These are phyloP conservation scores for Tinospora cordifolia DNA, from an alignment of 164 flowering plant genomes.

Conservation along the genomic window DNA sequence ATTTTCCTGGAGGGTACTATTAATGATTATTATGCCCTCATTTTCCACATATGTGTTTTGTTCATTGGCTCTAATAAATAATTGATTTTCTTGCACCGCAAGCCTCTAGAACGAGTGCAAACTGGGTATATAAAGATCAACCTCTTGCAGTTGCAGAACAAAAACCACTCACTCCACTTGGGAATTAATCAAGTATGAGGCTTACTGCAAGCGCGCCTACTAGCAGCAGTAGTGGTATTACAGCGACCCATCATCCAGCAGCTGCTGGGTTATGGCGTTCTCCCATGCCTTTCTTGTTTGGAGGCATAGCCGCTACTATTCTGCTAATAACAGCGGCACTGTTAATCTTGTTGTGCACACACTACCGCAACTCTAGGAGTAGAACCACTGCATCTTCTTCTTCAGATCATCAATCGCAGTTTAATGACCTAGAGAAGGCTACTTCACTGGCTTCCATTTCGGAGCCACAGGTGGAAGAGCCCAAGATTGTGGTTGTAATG, in stretches of 20 bases:
- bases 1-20: too few relatives aligned
- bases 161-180: too few relatives aligned
- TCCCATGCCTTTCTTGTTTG: background rate
- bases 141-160: too few relatives aligned
- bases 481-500: background rate
- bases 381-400: background rate
- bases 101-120: too few relatives aligned
- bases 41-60: too few relatives aligned
- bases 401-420: too few relatives aligned
- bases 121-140: too few relatives aligned
- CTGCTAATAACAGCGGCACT: background rate
- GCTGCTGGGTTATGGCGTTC: background rate
- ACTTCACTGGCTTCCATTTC: background rate
- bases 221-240: too few relatives aligned
- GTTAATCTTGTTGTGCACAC: background rate
- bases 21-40: too few relatives aligned
- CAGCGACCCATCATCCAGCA: background rate
- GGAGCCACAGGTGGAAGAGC: background rate
- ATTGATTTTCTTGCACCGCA: too few relatives aligned
- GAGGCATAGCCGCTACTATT: background rate
- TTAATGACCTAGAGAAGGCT: background rate
- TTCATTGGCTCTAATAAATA: too few relatives aligned
- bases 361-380: background rate
- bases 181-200: too few relatives aligned
- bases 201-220: background rate